Evolutionary conservation across 148 eudicot genomes (phyloP), one percentile per base, ranked within the genome.

Genomic region (Drosera capensis): DNA sequence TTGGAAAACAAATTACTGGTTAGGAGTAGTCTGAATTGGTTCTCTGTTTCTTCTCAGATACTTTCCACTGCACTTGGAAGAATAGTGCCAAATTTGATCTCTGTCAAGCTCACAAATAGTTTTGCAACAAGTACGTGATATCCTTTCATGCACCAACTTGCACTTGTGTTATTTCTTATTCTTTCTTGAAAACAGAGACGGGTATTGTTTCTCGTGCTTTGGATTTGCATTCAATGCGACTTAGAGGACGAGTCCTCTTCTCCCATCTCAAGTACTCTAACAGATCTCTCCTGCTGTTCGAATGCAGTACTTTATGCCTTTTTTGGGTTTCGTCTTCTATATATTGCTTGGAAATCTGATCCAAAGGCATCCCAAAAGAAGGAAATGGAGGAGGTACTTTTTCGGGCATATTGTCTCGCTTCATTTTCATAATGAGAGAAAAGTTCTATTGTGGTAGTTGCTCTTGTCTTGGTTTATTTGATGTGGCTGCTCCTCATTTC

Each of bases 281-380:
- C n/a, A n/a, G n/a, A n/a, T n/a, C n/a, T 34, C 38, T 64, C 3
- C 25, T 52, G 40, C 45, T 62, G 2, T 29, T 50, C 30, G 22
- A 85, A 25, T 85, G 78, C 78, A 90, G 99, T 78, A 45, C 95
- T 90, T 25, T 85, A 90, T 70, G 53, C 56, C 39, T 90, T 84
- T 60, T 90, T 90, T 54, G 99, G 99, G 41, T 45, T 80, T 52
- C 93, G 99, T 30, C 70, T 90, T 30, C 93, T 90, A 16, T 90
- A 90, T 53, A 90, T 90, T 70, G 99, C 99, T 35, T 90, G 99
- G 99, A 84, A 76, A 54, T 72, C 90, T 41, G 82, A 70, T 55
- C 51, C 97, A 22, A 85, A 85, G 68, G 73, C 78, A 62, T 80
- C 99, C 20, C 81, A 85, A 54, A 90, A 85, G 61, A 78, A 90